Base-by-base conservation (phyloP, 2,329 filamentous ascomycete genomes). In the Aureobasidium musti region DNA sequence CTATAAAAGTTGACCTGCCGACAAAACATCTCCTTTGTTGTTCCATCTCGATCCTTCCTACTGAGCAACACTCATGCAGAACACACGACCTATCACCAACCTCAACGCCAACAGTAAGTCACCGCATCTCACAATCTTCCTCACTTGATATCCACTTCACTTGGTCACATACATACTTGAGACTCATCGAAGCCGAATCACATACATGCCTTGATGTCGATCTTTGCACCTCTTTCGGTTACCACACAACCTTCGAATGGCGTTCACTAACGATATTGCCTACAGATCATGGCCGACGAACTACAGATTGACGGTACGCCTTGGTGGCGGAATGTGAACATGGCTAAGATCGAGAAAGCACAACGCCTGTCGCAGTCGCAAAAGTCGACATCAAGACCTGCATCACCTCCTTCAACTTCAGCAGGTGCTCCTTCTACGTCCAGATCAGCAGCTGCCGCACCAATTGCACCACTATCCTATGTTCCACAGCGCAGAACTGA, bases 271-370 rank as follows among this genome's bases (percentile, higher is more conserved):
- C 56, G 13, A 1, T 30, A 26, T 61, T 5, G 10, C 5, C 30
- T n/a, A 52, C 23, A 63, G 41, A 37, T 13, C n/a, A 85, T 88
- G 49, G 33, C 5, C 7, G 41, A 47, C 33, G 43, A 47, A 13
- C 5, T 50, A 13, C 19, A 28, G n/a, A 63, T 47, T 6, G 49
- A 30, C 13, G 35, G 26, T 10, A 37, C 45, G 5, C 61, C 61
- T 5, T 64, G 61, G 49, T 64, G 61, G 61, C 35, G 61, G 0
- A 54, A 54, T n/a, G 49, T 53, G 2, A 64, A 64, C 49, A 64
- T 64, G 61, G 61, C 61, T 6, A 47, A 47, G 13, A 28, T 35
- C 14, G 30, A 39, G 8, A 33, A 39, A n/a, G 59, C 43, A 6
- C 21, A 39, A n/a, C 21, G 19, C 17, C 37, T 41, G 14, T 57